Conservation (phyloP, 2,329 filamentous ascomycete genomes). For the Cercospora sp. region DNA sequence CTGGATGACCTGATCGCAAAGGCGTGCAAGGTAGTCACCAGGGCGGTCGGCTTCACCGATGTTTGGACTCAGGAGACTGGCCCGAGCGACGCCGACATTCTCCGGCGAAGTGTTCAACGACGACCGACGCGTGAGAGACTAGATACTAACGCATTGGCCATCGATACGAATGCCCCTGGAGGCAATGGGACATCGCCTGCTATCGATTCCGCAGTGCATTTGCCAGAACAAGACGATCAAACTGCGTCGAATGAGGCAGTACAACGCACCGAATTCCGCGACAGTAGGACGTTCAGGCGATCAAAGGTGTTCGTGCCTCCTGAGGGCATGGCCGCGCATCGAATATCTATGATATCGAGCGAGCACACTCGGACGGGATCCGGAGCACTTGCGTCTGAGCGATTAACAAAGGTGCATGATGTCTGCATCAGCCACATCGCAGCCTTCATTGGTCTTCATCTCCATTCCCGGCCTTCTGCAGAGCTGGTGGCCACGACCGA, state of each 20-base stretch:
- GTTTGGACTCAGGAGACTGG: constrained; percentile 58
- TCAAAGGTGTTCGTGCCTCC: constrained; percentile 26
- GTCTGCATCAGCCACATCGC: constrained; percentile 86
- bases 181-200: constrained; percentile 7
- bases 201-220: constrained; percentile 29
- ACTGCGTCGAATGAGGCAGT: constrained; percentile 11
- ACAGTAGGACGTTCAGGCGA: constrained; percentile 4
- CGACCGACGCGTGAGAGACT: neutral
- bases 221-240: constrained; percentile 15
- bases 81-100: neutral
- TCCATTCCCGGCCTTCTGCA: constrained; percentile 86
- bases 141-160: constrained; percentile 11
- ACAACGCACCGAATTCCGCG: constrained; percentile 3
- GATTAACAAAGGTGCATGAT: constrained; percentile 77
- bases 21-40: constrained; percentile 90
- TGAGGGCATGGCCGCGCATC: constrained; percentile 31
- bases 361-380: constrained; percentile 33
- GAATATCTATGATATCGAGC: constrained; percentile 32
- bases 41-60: constrained; percentile 86
- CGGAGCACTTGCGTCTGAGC: constrained; percentile 76
- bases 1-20: constrained; percentile 92
- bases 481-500: constrained; percentile 81
- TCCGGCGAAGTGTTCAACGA: constrained; percentile 7
- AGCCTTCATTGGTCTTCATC: constrained; percentile 88
- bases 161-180: constrained; percentile 19